These are phyloP conservation scores for Kodamaea ohmeri DNA, from an alignment of 1,139 yeast genomes.

Conservation along the genomic window DNA sequence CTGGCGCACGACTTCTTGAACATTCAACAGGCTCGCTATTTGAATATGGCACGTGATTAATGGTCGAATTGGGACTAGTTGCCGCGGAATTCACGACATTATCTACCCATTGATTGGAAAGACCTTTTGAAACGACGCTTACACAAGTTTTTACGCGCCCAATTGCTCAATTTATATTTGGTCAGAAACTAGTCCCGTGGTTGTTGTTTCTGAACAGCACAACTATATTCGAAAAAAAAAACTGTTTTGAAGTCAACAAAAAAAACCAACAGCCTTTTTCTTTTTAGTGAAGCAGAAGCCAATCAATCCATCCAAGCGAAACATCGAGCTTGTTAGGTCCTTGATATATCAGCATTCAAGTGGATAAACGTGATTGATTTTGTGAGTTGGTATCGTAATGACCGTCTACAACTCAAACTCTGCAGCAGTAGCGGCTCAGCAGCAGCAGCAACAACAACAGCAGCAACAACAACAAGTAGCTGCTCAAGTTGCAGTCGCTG, in stretches of 20 bases:
- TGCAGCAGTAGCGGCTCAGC: conserved; percentile 28
- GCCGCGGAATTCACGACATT: too few relatives aligned
- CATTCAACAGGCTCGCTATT: too few relatives aligned
- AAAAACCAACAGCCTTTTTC: conserved; percentile 3
- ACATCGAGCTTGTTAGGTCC: conserved; percentile 1
- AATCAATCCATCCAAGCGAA: conserved; percentile 3
- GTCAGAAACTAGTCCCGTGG: too few relatives aligned
- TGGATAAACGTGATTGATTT: conserved; percentile 2
- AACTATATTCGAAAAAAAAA: conserved; percentile 3
- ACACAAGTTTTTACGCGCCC: too few relatives aligned
- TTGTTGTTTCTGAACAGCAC: conserved; percentile 1
- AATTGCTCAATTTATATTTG: too few relatives aligned
- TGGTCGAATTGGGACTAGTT: too few relatives aligned
- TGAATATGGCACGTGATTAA: too few relatives aligned
- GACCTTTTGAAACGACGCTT: too few relatives aligned
- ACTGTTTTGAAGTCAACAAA: conserved; percentile 5
- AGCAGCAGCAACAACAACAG: conserved; percentile 23
- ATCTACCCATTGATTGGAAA: too few relatives aligned
- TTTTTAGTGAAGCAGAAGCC: conserved; percentile 1
- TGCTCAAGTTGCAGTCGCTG: conserved; percentile 15
- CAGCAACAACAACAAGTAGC: conserved; percentile 23
- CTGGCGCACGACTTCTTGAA: too few relatives aligned
- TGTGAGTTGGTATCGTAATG: conserved; percentile 19
- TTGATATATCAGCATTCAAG: not conserved
- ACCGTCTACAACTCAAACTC: conserved; percentile 39